Evolutionary conservation across 2,329 filamentous ascomycete genomes (phyloP).

Genomic region (Xylaria sp.): DNA sequence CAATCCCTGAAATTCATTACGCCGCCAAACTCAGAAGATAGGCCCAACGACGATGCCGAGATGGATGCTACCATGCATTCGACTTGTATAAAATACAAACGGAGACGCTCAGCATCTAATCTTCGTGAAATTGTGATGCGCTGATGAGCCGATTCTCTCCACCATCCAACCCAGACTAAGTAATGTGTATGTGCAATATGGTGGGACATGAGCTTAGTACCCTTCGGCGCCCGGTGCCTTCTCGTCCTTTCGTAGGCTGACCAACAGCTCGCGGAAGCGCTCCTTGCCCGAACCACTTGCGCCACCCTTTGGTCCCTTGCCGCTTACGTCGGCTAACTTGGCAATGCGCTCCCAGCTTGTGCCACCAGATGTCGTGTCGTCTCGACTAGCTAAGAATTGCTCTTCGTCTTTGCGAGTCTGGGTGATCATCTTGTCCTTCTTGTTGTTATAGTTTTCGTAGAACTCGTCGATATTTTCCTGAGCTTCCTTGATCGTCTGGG

Average conservation of each 20-base stretch:
- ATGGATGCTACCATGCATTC: conserved; percentile 35
- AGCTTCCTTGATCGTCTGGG: conserved; percentile 87
- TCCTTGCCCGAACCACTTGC: conserved; percentile 93
- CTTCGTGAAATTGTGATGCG: conserved; percentile 19
- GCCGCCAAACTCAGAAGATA: conserved; percentile 40
- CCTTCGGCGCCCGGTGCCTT: conserved; percentile 78
- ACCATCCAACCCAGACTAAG: conserved; percentile 22
- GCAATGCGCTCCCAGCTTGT: conserved; percentile 99
- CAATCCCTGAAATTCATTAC: conserved; percentile 44
- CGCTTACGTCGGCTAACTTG: conserved; percentile 96
- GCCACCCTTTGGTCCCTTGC: conserved; percentile 88
- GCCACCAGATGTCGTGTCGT: conserved; percentile 93
- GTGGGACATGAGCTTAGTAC: conserved; percentile 56
- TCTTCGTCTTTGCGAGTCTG: conserved; percentile 93
- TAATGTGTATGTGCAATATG: conserved; percentile 38
- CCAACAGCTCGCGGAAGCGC: conserved; percentile 89
- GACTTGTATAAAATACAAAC: conserved; percentile 46
- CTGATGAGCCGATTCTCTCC: conserved; percentile 24
- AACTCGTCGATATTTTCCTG: conserved; percentile 98
- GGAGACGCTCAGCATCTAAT: conserved; percentile 21
- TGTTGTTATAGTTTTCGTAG: conserved; percentile 99
- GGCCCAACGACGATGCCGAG: conserved; percentile 36
- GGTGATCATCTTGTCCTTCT: conserved; percentile 91
- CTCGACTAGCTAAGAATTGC: conserved; percentile 86
- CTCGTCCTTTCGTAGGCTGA: conserved; percentile 92